phyloP scores from a whole-genome alignment of 1,284 basidiomycete species.

The Tilletia indica region DNA sequence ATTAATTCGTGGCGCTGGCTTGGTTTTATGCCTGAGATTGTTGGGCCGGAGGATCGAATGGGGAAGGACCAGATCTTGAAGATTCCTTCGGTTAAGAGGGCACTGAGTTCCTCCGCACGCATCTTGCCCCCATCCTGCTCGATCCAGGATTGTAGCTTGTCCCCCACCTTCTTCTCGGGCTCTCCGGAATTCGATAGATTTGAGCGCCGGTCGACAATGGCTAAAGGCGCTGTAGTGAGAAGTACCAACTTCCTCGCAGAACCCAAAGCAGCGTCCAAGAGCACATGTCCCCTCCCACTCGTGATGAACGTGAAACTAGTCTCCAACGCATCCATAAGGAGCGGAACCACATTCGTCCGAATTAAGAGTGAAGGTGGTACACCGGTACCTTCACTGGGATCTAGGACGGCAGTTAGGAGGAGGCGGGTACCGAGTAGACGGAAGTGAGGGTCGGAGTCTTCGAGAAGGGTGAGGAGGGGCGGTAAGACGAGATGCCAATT shows the following conservation, averaged over 20 bases:
- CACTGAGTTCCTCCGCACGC: neutral
- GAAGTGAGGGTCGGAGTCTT: constrained; percentile 10
- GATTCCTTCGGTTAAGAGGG: neutral
- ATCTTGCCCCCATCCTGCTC: neutral
- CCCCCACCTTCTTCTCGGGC: neutral
- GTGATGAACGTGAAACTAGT: constrained; percentile 11
- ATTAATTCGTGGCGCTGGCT: constrained; percentile 8
- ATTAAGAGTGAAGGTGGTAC: neutral
- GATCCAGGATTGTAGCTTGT: neutral
- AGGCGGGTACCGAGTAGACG: neutral
- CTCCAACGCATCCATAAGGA: constrained; percentile 6
- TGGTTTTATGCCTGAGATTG: neutral
- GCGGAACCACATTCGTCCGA: constrained; percentile 12
- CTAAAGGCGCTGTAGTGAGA: neutral
- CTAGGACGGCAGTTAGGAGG: neutral
- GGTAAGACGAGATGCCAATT: constrained; percentile 2
- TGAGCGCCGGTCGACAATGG: neutral
- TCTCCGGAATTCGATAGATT: neutral
- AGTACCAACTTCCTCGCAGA: neutral
- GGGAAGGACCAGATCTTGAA: constrained; percentile 15
- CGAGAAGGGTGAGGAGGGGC: constrained; percentile 8
- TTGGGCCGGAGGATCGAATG: neutral
- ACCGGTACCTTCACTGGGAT: neutral
- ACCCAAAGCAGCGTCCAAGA: neutral
- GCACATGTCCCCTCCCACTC: neutral